phyloP scores from a whole-genome alignment of 768 basidiomycete genomes.

The Aureoboletus auriporus region DNA sequence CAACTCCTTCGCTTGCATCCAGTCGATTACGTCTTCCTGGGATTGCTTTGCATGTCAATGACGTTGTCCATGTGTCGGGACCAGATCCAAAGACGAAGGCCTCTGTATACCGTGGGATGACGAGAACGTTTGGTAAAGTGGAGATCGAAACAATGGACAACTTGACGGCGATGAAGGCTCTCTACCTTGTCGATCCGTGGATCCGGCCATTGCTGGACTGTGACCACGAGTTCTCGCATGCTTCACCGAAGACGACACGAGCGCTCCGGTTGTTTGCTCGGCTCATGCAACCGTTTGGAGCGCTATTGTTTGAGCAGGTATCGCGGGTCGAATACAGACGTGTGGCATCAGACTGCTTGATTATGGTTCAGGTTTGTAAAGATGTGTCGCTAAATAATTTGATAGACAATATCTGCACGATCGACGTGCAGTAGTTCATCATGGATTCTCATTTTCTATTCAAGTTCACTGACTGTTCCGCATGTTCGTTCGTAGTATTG shows the following conservation, averaged over 20 bases:
- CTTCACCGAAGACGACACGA: neutral
- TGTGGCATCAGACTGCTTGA: slow-evolving; percentile 1
- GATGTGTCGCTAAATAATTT: neutral
- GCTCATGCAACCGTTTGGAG: slow-evolving; percentile 3
- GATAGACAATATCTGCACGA: neutral
- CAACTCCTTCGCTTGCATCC: neutral
- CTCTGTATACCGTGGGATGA: neutral
- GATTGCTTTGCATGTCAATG: neutral
- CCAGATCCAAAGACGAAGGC: neutral
- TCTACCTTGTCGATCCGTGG: neutral
- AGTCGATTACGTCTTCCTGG: slow-evolving; percentile 4
- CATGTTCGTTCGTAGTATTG: too few relatives aligned
- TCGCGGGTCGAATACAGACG: neutral
- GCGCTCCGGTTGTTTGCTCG: slow-evolving; percentile 4
- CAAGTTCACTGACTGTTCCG: too few relatives aligned
- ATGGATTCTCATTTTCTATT: too few relatives aligned
- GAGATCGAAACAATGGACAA: neutral
- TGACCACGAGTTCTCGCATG: too few relatives aligned
- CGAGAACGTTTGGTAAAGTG: neutral
- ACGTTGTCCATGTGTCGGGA: neutral
- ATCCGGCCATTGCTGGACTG: neutral
- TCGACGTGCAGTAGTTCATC: neutral
- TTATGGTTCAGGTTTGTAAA: neutral
- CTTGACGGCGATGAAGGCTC: too few relatives aligned
- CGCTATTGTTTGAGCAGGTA: neutral